These are phyloP conservation scores for Clonostachys solani DNA, from an alignment of 2,329 filamentous ascomycete genomes.

Conservation along the genomic window DNA sequence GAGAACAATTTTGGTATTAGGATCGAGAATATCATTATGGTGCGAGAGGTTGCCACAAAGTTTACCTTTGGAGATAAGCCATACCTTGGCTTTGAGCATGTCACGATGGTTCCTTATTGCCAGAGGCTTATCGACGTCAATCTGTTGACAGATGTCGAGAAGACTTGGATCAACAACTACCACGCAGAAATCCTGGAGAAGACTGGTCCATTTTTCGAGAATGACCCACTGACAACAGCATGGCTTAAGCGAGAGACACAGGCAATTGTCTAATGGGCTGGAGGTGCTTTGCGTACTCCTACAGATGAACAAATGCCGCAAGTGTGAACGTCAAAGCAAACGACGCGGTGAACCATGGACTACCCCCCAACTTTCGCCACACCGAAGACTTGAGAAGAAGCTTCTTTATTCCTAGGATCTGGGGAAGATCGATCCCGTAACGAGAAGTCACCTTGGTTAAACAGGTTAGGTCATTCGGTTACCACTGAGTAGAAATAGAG, in stretches of 20 bases:
- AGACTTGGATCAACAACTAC: constrained; percentile 83
- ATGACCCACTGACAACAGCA: constrained; percentile 64
- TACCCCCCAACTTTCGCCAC: constrained; percentile 46
- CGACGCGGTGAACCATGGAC: constrained; percentile 61
- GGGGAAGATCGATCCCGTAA: constrained; percentile 34
- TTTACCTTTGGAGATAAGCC: constrained; percentile 91
- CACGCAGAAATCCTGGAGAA: constrained; percentile 78
- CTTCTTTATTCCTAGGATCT: constrained; percentile 28
- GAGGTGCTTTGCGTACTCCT: constrained; percentile 14
- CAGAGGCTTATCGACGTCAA: constrained; percentile 75
- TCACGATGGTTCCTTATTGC: constrained; percentile 96
- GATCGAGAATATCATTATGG: constrained; percentile 94
- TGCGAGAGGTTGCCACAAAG: constrained; percentile 80
- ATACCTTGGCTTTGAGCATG: constrained; percentile 92
- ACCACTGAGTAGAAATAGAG: not conserved
- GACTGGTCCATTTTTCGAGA: constrained; percentile 71
- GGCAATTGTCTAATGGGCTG: constrained; percentile 37
- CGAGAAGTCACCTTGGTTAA: constrained; percentile 32
- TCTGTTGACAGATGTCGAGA: constrained; percentile 70
- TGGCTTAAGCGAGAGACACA: constrained; percentile 90
- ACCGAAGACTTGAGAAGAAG: constrained; percentile 30
- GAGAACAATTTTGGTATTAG: constrained; percentile 92
- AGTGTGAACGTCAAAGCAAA: constrained; percentile 72
- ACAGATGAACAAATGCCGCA: constrained; percentile 47
- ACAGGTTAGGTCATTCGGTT: constrained; percentile 1